Percentiles rank a stretch among this genome's conserved stretches.
Conservation (phyloP, 2,329 filamentous ascomycete genomes). For the Microcyclosporella mali region DNA sequence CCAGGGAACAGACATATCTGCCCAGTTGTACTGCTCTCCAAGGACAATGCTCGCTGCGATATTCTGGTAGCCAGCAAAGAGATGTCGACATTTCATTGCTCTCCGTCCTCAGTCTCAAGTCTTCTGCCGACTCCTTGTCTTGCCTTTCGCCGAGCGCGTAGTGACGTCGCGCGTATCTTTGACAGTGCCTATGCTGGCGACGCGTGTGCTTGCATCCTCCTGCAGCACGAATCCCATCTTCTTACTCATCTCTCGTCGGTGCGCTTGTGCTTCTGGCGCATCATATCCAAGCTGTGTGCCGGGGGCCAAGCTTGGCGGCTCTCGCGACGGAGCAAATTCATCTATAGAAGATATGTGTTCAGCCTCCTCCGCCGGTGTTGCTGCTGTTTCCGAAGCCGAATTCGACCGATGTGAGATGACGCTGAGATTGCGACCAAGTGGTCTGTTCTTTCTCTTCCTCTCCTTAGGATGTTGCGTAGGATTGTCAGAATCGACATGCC, state of each 20-base stretch:
- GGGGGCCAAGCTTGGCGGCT: conserved; percentile 15
- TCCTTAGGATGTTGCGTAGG: conserved; percentile 3
- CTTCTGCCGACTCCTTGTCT: conserved; percentile 2
- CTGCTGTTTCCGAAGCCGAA: conserved; percentile 12
- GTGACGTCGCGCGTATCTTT: conserved; percentile 22
- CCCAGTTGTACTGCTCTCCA: no score
- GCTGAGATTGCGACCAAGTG: conserved; percentile 27
- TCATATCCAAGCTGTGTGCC: conserved; percentile 34
- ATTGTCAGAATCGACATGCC: conserved; percentile 10
- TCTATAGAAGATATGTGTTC: conserved; percentile 17
- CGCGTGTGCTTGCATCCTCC: conserved; percentile 19
- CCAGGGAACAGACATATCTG: no score
- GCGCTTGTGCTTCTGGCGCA: conserved; percentile 26
- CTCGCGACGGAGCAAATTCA: conserved; percentile 13
- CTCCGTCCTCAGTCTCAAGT: background rate
- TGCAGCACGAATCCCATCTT: conserved; percentile 27
- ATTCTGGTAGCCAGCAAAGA: no score
- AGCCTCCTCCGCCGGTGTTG: conserved; percentile 4
- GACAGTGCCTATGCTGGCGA: conserved; percentile 27
- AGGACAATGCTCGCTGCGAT: no score
- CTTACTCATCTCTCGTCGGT: conserved; percentile 27
- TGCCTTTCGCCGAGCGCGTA: conserved; percentile 1
- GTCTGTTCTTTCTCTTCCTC: conserved; percentile 25
- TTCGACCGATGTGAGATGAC: conserved; percentile 20
- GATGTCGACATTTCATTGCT: no score